Evolutionary conservation across 2,329 filamentous ascomycete species (phyloP), one percentile per base, ranked within the genome.

Genomic region (Colletotrichum sp.): DNA sequence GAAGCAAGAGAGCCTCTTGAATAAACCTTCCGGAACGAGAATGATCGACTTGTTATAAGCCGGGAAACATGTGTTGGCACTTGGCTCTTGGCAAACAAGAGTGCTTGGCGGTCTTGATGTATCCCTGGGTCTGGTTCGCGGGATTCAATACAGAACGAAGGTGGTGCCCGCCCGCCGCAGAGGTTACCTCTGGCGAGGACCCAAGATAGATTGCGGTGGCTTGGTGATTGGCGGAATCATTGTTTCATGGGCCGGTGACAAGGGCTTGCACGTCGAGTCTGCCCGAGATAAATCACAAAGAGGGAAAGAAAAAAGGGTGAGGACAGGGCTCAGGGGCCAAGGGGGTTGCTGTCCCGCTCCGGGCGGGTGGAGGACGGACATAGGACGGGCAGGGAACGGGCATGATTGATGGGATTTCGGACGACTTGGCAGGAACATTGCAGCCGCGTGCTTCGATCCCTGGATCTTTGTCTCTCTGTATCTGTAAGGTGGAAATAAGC

Each of bases 211-310:
- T 68, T 74, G 34, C 63, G 8, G 43, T 51, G 36, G 33, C 57
- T 24, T 58, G 58, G 29, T 74, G 72, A 74, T 74, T 74, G 72
- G 72, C 57, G 72, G 69, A 74, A 74, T 72, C 43, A 63, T 68
- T 69, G 29, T 64, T 68, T 68, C 72, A 67, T 51, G 55, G 57
- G 34, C 64, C 57, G 58, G 34, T 31, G 69, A 72, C 63, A 58
- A 51, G 63, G 63, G 64, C 62, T 64, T 64, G 21, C 63, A 57
- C 47, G 63, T 58, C 47, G 16, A 55, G 47, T 36, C 61, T 70
- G 71, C 62, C 59, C 67, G 38, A 70, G 55, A 70, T 66, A 66
- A 68, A 70, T 61, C 55, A 57, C 61, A 33, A 62, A 66, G 61
- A 47, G 67, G 54, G 61, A 33, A 51, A 34, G 38, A 68, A 68